A percentile compares a stretch with the other conserved stretches of the same genome.
Evolutionary conservation across 1,139 yeast genomes (phyloP).

Genomic region (Pichia sp.): DNA sequence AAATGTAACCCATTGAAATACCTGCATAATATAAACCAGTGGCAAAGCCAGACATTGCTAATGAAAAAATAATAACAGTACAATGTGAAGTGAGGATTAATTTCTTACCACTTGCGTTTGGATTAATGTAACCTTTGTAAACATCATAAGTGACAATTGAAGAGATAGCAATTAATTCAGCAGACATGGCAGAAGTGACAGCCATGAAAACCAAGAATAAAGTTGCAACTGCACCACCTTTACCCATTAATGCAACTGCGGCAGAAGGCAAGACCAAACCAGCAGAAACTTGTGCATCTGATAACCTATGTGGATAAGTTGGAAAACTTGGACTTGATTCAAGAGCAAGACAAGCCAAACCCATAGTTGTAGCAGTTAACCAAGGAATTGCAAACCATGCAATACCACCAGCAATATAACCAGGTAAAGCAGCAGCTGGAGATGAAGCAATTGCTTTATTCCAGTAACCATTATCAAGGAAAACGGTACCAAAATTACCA

Average conservation of each 20-base stretch:
- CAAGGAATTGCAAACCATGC: constrained; percentile 41
- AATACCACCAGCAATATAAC: constrained; percentile 39
- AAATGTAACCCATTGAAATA: constrained; percentile 39
- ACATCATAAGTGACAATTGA: constrained; percentile 42
- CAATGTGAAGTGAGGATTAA: constrained; percentile 37
- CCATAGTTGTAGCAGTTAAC: constrained; percentile 39
- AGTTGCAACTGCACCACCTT: constrained; percentile 38
- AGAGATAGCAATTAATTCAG: constrained; percentile 44
- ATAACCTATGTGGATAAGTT: constrained; percentile 24
- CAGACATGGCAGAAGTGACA: constrained; percentile 43
- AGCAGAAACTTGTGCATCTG: constrained; percentile 26
- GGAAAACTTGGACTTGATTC: constrained; percentile 34
- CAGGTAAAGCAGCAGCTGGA: constrained; percentile 28
- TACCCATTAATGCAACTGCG: constrained; percentile 38
- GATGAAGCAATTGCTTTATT: constrained; percentile 37
- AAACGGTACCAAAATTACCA: constrained; percentile 17
- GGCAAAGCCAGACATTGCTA: constrained; percentile 36
- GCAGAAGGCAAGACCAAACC: constrained; percentile 41
- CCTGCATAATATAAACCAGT: constrained; percentile 35
- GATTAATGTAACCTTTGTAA: constrained; percentile 40
- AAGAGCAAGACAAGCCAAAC: constrained; percentile 31
- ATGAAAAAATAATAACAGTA: constrained; percentile 33
- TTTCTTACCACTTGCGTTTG: constrained; percentile 37
- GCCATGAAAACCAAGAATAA: constrained; percentile 44
- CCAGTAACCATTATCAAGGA: constrained; percentile 28